Percentiles rank a stretch among this genome's conserved stretches.
Conservation (phyloP, 441 rosid genomes). For the Corymbia calophylla region DNA sequence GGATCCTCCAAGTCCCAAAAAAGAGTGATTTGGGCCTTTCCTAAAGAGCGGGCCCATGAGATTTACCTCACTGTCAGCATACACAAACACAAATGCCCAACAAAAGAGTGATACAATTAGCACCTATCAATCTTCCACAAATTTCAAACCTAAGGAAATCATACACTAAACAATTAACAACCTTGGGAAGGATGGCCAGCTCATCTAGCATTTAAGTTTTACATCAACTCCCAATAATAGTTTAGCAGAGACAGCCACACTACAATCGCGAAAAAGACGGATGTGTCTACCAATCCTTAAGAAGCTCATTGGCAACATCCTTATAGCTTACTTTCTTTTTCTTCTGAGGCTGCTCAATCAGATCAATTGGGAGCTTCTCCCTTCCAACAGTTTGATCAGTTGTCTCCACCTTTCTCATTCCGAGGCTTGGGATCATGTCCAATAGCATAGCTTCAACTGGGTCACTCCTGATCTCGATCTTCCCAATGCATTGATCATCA, state of each 20-base stretch:
- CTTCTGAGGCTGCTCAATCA: constrained; percentile 26
- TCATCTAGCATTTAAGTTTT: not conserved
- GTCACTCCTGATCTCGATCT: constrained; percentile 31
- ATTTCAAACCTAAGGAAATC: not conserved
- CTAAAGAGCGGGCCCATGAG: not conserved
- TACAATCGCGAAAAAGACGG: not conserved
- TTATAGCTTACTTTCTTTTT: constrained; percentile 89
- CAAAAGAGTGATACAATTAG: not conserved
- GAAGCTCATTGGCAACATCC: constrained; percentile 58
- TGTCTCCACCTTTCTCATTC: constrained; percentile 30
- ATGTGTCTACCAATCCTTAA: constrained; percentile 44
- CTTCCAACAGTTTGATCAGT: not conserved
- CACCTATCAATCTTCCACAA: not conserved
- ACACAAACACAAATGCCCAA: not conserved
- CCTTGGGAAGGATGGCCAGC: not conserved
- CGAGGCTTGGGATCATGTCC: constrained; percentile 84
- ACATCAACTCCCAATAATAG: not conserved
- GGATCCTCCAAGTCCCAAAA: not conserved
- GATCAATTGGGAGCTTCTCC: constrained; percentile 4
- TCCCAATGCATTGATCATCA: not conserved
- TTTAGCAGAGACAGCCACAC: not conserved
- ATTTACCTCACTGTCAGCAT: not conserved
- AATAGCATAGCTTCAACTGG: constrained; percentile 80
- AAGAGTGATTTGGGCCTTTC: not conserved
- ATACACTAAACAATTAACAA: not conserved